Conservation (phyloP, 1,284 basidiomycete genomes). For the Leccinum huronense region DNA sequence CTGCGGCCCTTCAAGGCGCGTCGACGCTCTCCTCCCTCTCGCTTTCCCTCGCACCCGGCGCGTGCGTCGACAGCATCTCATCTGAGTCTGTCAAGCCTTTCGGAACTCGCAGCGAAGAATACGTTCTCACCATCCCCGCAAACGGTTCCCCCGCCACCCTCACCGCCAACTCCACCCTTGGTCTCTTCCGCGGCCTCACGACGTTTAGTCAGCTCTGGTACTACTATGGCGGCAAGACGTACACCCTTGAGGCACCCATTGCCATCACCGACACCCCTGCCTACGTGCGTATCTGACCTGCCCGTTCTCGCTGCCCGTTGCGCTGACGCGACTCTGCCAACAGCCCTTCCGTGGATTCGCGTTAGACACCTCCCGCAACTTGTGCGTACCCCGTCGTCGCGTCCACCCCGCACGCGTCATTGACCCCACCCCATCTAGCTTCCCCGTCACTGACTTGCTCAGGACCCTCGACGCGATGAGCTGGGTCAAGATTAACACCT, state of each 20-base stretch:
- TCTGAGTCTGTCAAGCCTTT: conserved; percentile 56
- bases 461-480: conserved; percentile 83
- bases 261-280: conserved; percentile 62
- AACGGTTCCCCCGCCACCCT: conserved; percentile 62
- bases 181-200: conserved; percentile 76
- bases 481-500: conserved; percentile 70
- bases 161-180: conserved; percentile 70
- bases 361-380: conserved; percentile 78
- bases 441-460: conserved; percentile 64
- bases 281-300: conserved; percentile 47
- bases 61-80: conserved; percentile 43
- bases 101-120: conserved; percentile 61
- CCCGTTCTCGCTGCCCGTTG: not conserved
- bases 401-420: not conserved
- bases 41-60: conserved; percentile 41
- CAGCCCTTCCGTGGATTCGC: conserved; percentile 79
- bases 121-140: conserved; percentile 60
- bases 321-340: conserved; percentile 9
- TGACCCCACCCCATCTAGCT: conserved; percentile 40
- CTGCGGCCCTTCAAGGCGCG: conserved; percentile 31
- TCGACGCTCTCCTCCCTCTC: conserved; percentile 37
- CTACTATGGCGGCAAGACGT: conserved; percentile 46
- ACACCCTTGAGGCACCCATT: conserved; percentile 60
- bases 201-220: conserved; percentile 84
- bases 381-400: conserved; percentile 32